Evolutionary conservation across 2,329 filamentous ascomycete genomes (phyloP), one percentile per base, ranked within the genome.

Genomic region (Pyrenochaeta sp.): DNA sequence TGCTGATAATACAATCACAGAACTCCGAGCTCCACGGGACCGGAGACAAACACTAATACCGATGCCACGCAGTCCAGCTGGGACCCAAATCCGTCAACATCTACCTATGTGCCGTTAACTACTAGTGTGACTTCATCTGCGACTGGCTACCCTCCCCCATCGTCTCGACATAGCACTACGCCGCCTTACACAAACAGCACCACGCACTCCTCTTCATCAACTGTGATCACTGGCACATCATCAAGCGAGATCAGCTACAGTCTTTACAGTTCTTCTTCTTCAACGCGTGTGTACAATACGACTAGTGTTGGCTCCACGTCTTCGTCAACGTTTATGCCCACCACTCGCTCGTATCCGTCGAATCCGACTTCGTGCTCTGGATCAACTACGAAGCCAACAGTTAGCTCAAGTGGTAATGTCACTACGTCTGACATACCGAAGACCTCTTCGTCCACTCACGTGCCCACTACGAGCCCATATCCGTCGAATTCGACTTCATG

Each of bases 51-150:
- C 14, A 61, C 55, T 9, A 50, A 36, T 17, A 61, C 55, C 1
- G 58, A 57, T 8, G 58, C 47, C 19, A 55, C 51, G 17, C 41
- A 48, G 8, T 53, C 51, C 8, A 63, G 56, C 48, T 63, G 46
- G 27, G 48, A 37, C n/a, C 15, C 31, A 22, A 38, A 21, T 23
- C 38, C 44, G 15, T 45, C 52, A 14, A 42, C 50, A 5, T 41
- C 50, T 1, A 21, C 35, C 8, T 36, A 31, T 18, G 4, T 50
- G n/a, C 28, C 51, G 10, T 21, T 52, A 5, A 45, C 48, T 6
- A 54, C 53, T 15, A 43, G 40, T 13, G 27, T 29, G 11, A 19
- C 29, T 7, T 45, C 51, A 1, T 43, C 53, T 13, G 50, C 46
- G 8, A 53, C 49, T 17, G 40, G 34, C 1, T 38, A 35, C 18